Evolutionary conservation across 2,329 filamentous ascomycete genomes (phyloP).

Genomic region (Gaeumannomyces tritici): DNA sequence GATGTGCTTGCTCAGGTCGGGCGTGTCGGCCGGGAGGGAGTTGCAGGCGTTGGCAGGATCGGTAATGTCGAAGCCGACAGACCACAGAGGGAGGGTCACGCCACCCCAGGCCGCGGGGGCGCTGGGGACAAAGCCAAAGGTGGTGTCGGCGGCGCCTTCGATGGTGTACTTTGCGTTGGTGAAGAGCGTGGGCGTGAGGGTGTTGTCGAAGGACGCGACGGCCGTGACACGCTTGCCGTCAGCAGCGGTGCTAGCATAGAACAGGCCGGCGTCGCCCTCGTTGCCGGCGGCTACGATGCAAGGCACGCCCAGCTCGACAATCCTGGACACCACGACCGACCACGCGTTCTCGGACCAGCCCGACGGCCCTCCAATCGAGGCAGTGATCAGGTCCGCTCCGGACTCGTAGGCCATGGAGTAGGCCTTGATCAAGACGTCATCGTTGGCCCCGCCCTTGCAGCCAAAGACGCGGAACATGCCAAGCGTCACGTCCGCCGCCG

Average conservation of each 20-base stretch:
- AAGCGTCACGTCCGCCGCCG: constrained; percentile 44
- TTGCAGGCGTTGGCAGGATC: constrained; percentile 40
- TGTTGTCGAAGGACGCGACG: constrained; percentile 41
- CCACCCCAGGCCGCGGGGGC: constrained; percentile 30
- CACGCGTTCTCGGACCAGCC: constrained; percentile 44
- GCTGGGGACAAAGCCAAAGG: constrained; percentile 34
- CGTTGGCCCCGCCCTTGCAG: constrained; percentile 37
- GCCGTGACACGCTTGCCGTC: constrained; percentile 36
- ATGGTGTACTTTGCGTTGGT: constrained; percentile 30
- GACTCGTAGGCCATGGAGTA: constrained; percentile 51
- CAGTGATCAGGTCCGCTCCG: constrained; percentile 47
- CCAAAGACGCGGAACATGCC: constrained; percentile 50
- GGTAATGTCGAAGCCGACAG: constrained; percentile 37
- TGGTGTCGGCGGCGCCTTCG: constrained; percentile 18
- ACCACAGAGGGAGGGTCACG: constrained; percentile 39
- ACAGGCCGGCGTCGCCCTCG: constrained; percentile 31
- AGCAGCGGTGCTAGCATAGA: constrained; percentile 38
- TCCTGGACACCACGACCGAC: constrained; percentile 39
- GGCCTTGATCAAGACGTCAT: constrained; percentile 49
- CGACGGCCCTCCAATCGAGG: constrained; percentile 39
- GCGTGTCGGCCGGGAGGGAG: constrained; percentile 39
- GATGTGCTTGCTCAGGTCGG: constrained; percentile 46
- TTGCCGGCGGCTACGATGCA: constrained; percentile 33
- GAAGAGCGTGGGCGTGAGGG: constrained; percentile 30
- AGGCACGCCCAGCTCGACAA: constrained; percentile 41